Evolutionary conservation across 2,329 filamentous ascomycete species (phyloP), one percentile per base, ranked within the genome.

Genomic region (Claviceps pazoutovae): DNA sequence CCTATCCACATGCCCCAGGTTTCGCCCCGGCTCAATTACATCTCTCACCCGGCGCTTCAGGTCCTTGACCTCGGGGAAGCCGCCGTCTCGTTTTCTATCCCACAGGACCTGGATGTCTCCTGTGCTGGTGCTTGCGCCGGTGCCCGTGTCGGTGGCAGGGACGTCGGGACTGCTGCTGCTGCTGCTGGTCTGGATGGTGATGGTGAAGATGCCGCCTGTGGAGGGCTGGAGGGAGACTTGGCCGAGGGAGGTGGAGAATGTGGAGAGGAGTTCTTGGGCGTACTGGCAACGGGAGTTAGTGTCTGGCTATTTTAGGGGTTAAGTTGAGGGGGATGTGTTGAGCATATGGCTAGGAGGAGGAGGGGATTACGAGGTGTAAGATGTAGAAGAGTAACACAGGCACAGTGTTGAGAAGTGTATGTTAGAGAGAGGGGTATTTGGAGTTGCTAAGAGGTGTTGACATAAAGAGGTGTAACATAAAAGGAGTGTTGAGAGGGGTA

Each of bases 51-150:
- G 76, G 54, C 88, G 82, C 71, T 97, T 96, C 44, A 96, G 75
- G 58, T 91, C 83, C 68, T 96, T 95, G 2, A 87, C 89, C 70
- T 96, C 89, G 55, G 91, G 93, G 68, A 98, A 98, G 0, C 93
- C 90, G 34, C 87, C 87, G 62, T 96, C 84, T 3, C 69, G 64
- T 65, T 89, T 94, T 55, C 93, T 79, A 72, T 97, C 88, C 93
- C 93, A 98, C 36, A 97, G 72, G 2, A 84, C 62, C 34, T 74
- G 52, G 34, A 26, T 11, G 2, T 44, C 21, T 11, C 3, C 9
- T 16, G 42, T 5, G 21, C 1, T n/a, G 38, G 16, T 23, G 4
- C 3, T 4, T 16, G 42, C 2, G 21, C 1, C 38, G 38, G 16
- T 23, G 4, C 23, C 23, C 5, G 23, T 23, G 23, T 7, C 5